Base-by-base conservation (phyloP, 768 basidiomycete genomes). In the Chalciporus pseudorubinellus region DNA sequence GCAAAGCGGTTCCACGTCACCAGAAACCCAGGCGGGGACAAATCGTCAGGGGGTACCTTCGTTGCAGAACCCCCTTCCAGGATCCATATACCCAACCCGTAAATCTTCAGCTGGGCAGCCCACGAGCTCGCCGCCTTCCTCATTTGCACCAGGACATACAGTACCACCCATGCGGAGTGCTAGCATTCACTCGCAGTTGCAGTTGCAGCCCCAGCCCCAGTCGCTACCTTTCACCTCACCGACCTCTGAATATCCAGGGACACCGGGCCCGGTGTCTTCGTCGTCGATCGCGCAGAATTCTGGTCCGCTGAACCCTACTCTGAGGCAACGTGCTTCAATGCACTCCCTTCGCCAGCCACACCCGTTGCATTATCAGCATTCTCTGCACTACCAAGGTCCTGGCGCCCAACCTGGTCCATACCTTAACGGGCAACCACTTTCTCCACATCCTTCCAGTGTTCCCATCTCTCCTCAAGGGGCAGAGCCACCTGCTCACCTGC, bases 151-250 rank as follows among this genome's bases (percentile, higher is more conserved):
- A 16, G 70, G 70, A 36, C 68, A 70, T 49, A 52, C 67, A 14
- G 54, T 74, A 19, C 69, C 73, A n/a, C 72, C 76, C 28, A 40
- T 63, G 13, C 69, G 78, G 55, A 74, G 70, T 59, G 59, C 69
- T 9, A 72, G 73, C 41, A 69, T 52, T 58, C 65, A 45, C 61
- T 52, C 47, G 44, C n/a, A n/a, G n/a, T n/a, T n/a, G n/a, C n/a
- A n/a, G n/a, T n/a, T n/a, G n/a, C n/a, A n/a, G n/a, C n/a, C n/a
- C n/a, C 64, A 46, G 40, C 51, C 48, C 41, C 64, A 46, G 40
- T 61, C 55, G 51, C 65, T 53, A 33, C 68, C 39, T 64, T 59
- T 50, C 57, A 51, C 45, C 44, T 41, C 36, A 12, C 56, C 52
- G 57, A 63, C 40, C 50, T 64, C 46, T 42, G 65, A 60, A 14